A percentile compares a stretch with the other conserved stretches of the same genome.
Conservation (phyloP, 495 filamentous ascomycete species). For the Penicillium arizonense region DNA sequence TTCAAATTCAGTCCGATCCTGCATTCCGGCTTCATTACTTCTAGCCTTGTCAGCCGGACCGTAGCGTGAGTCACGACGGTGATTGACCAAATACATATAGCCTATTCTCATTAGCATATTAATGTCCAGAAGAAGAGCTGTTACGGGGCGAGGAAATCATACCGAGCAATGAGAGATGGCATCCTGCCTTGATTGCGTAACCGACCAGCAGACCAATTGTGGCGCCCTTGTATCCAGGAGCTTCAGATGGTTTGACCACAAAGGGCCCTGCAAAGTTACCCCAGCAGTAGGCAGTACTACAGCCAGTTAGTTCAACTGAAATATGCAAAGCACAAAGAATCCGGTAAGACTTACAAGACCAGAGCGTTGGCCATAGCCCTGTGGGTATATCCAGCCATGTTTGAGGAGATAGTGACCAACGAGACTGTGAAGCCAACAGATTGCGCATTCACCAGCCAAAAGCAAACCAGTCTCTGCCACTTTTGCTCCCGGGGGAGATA, state of each 20-base stretch:
- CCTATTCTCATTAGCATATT: neutral
- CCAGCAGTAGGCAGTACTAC: conserved; percentile 9
- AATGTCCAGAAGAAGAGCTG: neutral
- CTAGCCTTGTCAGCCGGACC: conserved; percentile 7
- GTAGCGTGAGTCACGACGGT: conserved; percentile 7
- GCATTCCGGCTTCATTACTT: conserved; percentile 10
- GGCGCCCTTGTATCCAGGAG: conserved; percentile 3
- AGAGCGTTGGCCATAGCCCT: conserved; percentile 14
- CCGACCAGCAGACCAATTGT: conserved; percentile 8
- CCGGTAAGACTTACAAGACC: conserved; percentile 7
- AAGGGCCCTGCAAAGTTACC: conserved; percentile 9
- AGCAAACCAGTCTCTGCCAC: conserved; percentile 6
- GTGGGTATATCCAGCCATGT: conserved; percentile 17
- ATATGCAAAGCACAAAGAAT: neutral
- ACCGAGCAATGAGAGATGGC: conserved; percentile 3
- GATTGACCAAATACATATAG: conserved; percentile 5
- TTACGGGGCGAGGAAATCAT: neutral
- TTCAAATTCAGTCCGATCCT: conserved; percentile 4
- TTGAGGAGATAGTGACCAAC: conserved; percentile 12
- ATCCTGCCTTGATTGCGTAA: conserved; percentile 4
- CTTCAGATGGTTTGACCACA: conserved; percentile 4
- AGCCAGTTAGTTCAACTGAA: neutral
- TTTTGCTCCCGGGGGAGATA: conserved; percentile 3
- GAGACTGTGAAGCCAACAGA: conserved; percentile 9
- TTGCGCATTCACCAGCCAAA: conserved; percentile 8